Conservation (phyloP, 306 rosid genomes). For the Lupinus albus region DNA sequence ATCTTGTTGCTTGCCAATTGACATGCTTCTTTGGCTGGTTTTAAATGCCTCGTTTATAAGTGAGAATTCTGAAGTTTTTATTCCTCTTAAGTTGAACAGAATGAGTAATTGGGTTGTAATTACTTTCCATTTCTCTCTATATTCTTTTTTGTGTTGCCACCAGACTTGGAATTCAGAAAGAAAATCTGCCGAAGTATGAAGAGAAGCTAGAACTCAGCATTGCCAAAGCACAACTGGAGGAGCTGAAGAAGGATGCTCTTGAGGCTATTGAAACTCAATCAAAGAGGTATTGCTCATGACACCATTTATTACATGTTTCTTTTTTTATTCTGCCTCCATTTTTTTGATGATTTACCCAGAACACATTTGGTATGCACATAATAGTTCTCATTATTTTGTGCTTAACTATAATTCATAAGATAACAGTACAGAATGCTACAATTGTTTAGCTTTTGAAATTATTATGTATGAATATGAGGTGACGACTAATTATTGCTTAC, state of each 20-base stretch:
- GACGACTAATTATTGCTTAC: conserved; percentile 1
- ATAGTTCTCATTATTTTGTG: conserved; percentile 9
- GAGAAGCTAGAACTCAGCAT: conserved; percentile 76
- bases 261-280: conserved; percentile 94
- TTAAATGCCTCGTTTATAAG: conserved; percentile 1
- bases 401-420: conserved; percentile 10
- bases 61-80: conserved; percentile 11
- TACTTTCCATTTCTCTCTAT: not conserved
- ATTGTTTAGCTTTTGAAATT: conserved; percentile 19
- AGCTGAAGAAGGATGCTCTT: conserved; percentile 74
- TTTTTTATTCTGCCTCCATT: not conserved
- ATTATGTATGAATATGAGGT: not conserved
- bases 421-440: conserved; percentile 16
- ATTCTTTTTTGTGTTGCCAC: conserved; percentile 15
- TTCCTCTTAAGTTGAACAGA: conserved; percentile 19
- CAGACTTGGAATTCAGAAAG: conserved; percentile 72
- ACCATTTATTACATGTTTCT: conserved; percentile 4
- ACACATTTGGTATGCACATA: conserved; percentile 1
- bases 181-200: conserved; percentile 81
- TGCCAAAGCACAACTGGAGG: conserved; percentile 86
- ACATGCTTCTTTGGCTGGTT: not conserved
- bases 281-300: conserved; percentile 66
- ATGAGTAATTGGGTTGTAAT: conserved; percentile 31
- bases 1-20: not conserved
- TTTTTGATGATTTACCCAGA: conserved; percentile 18